Evolutionary conservation across 2,329 filamentous ascomycete genomes (phyloP).

Genomic region (Intubia oerlemansii): DNA sequence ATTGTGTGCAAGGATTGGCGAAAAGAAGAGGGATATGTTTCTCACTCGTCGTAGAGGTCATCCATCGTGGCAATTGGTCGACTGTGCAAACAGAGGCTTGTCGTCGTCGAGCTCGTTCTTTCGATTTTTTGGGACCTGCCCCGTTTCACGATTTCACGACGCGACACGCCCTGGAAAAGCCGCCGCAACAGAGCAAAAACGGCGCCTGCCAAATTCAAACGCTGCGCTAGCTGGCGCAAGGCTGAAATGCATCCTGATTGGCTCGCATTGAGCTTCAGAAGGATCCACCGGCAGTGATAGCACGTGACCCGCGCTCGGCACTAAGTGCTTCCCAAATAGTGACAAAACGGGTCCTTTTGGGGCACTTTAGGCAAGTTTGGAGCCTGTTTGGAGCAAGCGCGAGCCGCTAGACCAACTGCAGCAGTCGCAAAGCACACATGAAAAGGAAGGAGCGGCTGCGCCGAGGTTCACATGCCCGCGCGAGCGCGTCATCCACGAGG

Average conservation of each 20-base stretch:
- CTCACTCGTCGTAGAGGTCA: constrained; percentile 88
- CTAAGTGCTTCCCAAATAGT: too few species aligned
- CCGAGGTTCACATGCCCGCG: constrained; percentile 6
- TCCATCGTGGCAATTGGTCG: constrained; percentile 50
- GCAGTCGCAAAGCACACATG: constrained; percentile 1
- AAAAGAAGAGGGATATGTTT: too few species aligned
- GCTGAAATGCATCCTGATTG: constrained; percentile 4
- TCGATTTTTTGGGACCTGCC: constrained; percentile 1
- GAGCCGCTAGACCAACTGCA: too few species aligned
- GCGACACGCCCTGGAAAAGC: constrained; percentile 5
- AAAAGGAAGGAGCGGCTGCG: constrained; percentile 2
- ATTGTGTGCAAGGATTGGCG: too few species aligned
- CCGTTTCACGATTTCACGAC: too few species aligned
- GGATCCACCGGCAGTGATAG: not conserved
- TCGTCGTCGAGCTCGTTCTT: not conserved
- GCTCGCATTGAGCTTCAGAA: not conserved
- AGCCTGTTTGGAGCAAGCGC: too few species aligned
- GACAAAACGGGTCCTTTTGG: too few species aligned
- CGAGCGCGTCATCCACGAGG: too few species aligned
- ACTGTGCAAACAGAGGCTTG: constrained; percentile 1
- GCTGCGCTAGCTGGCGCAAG: constrained; percentile 3
- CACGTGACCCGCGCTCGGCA: too few species aligned
- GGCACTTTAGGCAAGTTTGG: too few species aligned
- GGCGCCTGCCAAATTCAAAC: constrained; percentile 1
- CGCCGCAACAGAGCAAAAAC: not conserved